These are phyloP conservation scores for Veloboletus limbatus DNA, from an alignment of 1,284 basidiomycete species.

Conservation along the genomic window DNA sequence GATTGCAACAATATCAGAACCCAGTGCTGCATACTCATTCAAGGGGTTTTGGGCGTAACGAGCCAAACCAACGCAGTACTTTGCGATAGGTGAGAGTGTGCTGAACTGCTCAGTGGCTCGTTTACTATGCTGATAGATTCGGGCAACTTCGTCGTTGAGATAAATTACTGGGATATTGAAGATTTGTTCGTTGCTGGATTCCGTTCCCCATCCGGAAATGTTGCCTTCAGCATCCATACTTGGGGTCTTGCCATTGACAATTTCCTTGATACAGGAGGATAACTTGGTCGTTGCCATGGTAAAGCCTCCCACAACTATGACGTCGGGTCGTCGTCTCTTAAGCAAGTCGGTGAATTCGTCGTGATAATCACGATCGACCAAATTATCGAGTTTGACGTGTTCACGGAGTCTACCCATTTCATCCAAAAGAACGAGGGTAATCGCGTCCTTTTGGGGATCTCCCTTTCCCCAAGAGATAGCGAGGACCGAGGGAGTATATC, in stretches of 20 bases:
- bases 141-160: conserved; percentile 88
- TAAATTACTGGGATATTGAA: conserved; percentile 77
- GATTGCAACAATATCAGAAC: conserved; percentile 77
- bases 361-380: conserved; percentile 62
- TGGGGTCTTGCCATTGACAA: conserved; percentile 34
- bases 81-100: conserved; percentile 75
- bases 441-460: conserved; percentile 87
- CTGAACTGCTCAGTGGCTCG: conserved; percentile 87
- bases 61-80: conserved; percentile 94
- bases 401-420: conserved; percentile 87
- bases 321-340: conserved; percentile 80
- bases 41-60: conserved; percentile 93
- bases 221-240: conserved; percentile 26
- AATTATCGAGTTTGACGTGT: conserved; percentile 85
- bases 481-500: conserved; percentile 81
- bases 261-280: conserved; percentile 61
- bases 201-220: conserved; percentile 34
- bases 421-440: conserved; percentile 85
- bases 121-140: conserved; percentile 90
- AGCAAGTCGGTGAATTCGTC: conserved; percentile 83
- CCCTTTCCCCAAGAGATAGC: conserved; percentile 95
- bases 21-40: conserved; percentile 89
- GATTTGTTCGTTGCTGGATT: conserved; percentile 39
- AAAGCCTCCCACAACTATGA: conserved; percentile 88
- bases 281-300: conserved; percentile 79